Conservation (phyloP, 495 filamentous ascomycete species). For the Parathielavia appendiculata region DNA sequence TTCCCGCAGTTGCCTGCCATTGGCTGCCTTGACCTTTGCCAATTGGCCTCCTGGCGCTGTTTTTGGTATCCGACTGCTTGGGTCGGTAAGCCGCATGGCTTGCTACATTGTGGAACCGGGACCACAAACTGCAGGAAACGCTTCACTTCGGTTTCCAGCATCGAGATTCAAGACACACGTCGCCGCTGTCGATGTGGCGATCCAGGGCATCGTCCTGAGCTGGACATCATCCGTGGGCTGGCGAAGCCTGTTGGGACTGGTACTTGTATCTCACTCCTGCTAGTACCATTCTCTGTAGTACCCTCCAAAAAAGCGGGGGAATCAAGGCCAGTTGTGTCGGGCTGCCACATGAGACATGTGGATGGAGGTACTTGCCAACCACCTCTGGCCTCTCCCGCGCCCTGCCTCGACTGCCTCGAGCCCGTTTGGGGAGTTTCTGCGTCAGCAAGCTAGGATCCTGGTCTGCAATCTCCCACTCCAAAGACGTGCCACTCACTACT, state of each 20-base stretch:
- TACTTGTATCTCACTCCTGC: background rate
- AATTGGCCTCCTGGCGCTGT: conserved; percentile 15
- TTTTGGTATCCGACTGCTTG: conserved; percentile 14
- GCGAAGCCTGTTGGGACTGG: background rate
- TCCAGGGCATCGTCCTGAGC: background rate
- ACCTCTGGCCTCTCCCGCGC: background rate
- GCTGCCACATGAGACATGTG: too few species aligned
- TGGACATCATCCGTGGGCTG: too few species aligned
- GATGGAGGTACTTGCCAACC: too few species aligned
- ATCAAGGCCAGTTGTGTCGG: too few species aligned
- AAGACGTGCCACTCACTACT: conserved; percentile 7
- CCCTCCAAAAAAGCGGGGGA: background rate
- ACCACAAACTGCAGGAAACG: background rate
- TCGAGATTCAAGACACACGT: too few species aligned
- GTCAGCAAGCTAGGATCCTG: background rate
- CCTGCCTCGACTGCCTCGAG: background rate
- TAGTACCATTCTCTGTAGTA: background rate
- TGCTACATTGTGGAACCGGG: background rate
- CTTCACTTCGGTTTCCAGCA: too few species aligned
- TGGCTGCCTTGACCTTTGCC: conserved; percentile 14
- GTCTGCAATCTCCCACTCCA: too few species aligned
- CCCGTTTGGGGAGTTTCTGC: background rate
- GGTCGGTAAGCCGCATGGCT: conserved; percentile 15
- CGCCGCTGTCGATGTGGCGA: background rate
- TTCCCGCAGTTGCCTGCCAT: conserved; percentile 12